These are phyloP conservation scores for Aspergillus incahuasiensis DNA, from an alignment of 495 filamentous ascomycete species.

Conservation along the genomic window DNA sequence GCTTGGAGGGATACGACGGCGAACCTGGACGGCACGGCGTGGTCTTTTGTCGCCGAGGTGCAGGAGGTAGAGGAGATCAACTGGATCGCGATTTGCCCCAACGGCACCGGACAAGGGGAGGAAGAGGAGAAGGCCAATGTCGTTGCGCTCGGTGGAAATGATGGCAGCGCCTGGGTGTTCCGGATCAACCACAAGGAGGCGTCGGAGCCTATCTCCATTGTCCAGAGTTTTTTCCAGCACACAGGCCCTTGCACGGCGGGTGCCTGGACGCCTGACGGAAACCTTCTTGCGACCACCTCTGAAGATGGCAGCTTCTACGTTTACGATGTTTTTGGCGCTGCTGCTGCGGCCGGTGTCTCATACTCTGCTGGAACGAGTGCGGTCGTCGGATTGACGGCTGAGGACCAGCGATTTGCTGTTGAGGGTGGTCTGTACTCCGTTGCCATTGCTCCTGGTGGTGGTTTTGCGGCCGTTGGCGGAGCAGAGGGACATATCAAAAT, in stretches of 20 bases:
- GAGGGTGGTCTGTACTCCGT: slow-evolving; percentile 88
- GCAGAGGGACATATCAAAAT: slow-evolving; percentile 79
- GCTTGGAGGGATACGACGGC: slow-evolving; percentile 45
- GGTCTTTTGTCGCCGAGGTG: slow-evolving; percentile 62
- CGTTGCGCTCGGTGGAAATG: slow-evolving; percentile 85
- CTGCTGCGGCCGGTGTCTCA: slow-evolving; percentile 67
- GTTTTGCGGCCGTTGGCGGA: slow-evolving; percentile 81
- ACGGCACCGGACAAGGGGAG: slow-evolving; percentile 48
- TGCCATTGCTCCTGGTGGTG: slow-evolving; percentile 69
- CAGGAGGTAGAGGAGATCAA: slow-evolving; percentile 94
- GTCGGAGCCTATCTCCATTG: slow-evolving; percentile 64
- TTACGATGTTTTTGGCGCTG: slow-evolving; percentile 86
- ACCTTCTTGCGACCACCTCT: slow-evolving; percentile 80
- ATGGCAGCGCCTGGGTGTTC: slow-evolving; percentile 95
- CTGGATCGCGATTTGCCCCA: slow-evolving; percentile 79
- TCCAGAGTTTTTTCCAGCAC: slow-evolving; percentile 88
- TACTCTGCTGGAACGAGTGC: slow-evolving; percentile 63
- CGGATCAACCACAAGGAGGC: slow-evolving; percentile 63
- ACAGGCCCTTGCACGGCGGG: slow-evolving; percentile 84
- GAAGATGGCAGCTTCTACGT: slow-evolving; percentile 89
- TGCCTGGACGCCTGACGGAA: slow-evolving; percentile 84
- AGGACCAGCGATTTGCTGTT: slow-evolving; percentile 85
- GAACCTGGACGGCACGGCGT: slow-evolving; percentile 41
- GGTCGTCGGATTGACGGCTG: slow-evolving; percentile 72
- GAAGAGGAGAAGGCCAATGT: slow-evolving; percentile 64